phyloP scores from a whole-genome alignment of 257 asterid genomes.

The Capsicum rhomboideum region DNA sequence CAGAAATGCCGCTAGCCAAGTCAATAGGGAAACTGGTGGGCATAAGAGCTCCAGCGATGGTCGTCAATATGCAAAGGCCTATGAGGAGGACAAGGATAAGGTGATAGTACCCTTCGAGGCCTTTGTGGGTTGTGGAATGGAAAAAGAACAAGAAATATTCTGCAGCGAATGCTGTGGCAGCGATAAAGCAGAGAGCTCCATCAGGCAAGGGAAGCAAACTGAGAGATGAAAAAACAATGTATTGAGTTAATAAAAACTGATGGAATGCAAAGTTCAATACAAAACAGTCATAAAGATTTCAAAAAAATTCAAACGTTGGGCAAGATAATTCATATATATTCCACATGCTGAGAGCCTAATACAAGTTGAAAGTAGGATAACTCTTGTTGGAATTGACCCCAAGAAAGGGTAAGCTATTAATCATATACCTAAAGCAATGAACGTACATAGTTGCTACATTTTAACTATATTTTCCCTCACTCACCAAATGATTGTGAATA shows the following conservation, averaged over 20 bases:
- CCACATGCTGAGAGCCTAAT: not conserved
- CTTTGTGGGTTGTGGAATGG: slow-evolving; percentile 93
- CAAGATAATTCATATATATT: not conserved
- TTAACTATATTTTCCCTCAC: not conserved
- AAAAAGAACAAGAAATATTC: slow-evolving; percentile 84
- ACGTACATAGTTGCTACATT: not conserved
- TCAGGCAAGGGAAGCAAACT: slow-evolving; percentile 79
- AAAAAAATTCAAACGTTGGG: not conserved
- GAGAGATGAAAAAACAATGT: slow-evolving; percentile 9
- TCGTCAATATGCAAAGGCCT: slow-evolving; percentile 65
- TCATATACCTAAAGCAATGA: not conserved
- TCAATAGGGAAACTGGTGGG: slow-evolving; percentile 80
- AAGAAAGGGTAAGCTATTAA: not conserved
- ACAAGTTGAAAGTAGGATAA: not conserved
- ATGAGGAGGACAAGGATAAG: slow-evolving; percentile 82
- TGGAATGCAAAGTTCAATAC: not conserved
- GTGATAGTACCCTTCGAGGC: slow-evolving; percentile 93
- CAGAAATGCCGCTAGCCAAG: slow-evolving; percentile 58
- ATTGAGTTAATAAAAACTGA: not conserved
- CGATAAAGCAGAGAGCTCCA: slow-evolving; percentile 61
- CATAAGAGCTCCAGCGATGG: slow-evolving; percentile 63
- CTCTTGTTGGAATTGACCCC: not conserved
- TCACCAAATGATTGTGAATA: not conserved
- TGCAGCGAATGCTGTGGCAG: slow-evolving; percentile 75
- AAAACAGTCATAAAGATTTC: not conserved